Evolutionary conservation across 2,329 filamentous ascomycete species (phyloP), one percentile per base, ranked within the genome.

Genomic region (Delphinella strobiligena): DNA sequence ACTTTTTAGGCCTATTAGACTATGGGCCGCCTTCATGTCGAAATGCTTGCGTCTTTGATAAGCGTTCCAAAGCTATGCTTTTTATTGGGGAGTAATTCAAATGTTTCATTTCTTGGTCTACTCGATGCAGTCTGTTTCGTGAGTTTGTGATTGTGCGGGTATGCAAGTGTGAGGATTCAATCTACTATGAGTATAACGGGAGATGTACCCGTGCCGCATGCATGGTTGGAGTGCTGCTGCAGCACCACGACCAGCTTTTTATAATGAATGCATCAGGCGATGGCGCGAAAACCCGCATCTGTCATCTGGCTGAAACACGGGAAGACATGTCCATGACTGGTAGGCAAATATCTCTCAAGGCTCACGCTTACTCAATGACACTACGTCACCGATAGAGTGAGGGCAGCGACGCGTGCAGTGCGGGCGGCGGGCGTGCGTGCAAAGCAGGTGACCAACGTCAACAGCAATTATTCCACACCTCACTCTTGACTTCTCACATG

Each of bases 31-130:
- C 36, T 34, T 44, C 36, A 44, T 40, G 41, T 43, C 38, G 42
- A 40, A 40, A 41, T 37, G 34, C 37, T 40, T 44, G 38, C 34
- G 34, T 37, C 34, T 44, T 41, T 44, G 31, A 44, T 35, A 44
- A 27, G 22, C 22, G 22, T 27, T 27, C 22, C 22, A 27, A 27
- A 27, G 22, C 22, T 27, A 27, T 27, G 22, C 22, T 27, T 27
- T 27, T 27, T 27, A 27, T 27, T 27, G 22, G 22, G 22, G 22
- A 27, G 22, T 27, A 27, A 27, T 27, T 27, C 22, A 27, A 27
- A 27, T 27, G 22, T 27, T 27, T 27, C 12, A 7, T 7, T 27
- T 27, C 22, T 7, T 12, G 22, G 7, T 27, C 22, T 27, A 27
- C 22, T 7, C 7, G 22, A 27, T 27, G 22, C 22, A 27, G 7